phyloP scores from a whole-genome alignment of 257 asterid species.

The Thymus quinquecostatus region DNA sequence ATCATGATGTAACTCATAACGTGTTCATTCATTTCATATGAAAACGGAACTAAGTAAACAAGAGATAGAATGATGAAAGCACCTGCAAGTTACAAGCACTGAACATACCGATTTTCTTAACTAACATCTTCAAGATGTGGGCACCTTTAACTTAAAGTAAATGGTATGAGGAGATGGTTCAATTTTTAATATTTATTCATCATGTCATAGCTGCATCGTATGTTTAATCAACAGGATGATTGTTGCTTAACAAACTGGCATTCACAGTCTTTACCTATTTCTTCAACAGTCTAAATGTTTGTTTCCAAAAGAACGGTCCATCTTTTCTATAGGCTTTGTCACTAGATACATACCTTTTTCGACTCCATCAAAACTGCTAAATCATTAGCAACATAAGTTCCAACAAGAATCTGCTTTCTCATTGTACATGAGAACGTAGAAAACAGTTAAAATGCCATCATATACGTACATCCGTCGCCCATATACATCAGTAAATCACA shows the following conservation, averaged over 20 bases:
- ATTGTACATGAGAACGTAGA: neutral
- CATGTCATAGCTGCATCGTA: constrained; percentile 21
- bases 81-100: neutral
- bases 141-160: constrained; percentile 17
- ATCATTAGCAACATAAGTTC: constrained; percentile 1
- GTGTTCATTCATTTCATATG: neutral
- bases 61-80: constrained; percentile 12
- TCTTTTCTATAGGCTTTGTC: constrained; percentile 10
- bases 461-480: constrained; percentile 19
- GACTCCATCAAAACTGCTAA: constrained; percentile 9
- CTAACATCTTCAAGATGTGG: constrained; percentile 3
- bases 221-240: constrained; percentile 2
- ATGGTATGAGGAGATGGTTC: neutral
- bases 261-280: constrained; percentile 7
- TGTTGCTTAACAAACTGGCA: neutral
- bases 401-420: neutral
- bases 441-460: constrained; percentile 28
- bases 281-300: neutral
- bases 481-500: neutral
- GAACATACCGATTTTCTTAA: too few species aligned
- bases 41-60: constrained; percentile 4
- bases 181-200: neutral
- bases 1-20: too few species aligned
- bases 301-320: neutral
- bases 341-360: neutral